Evolutionary conservation across 805 yeast species (phyloP), one percentile per base, ranked within the genome.

Genomic region (Blastobotrys americana): DNA sequence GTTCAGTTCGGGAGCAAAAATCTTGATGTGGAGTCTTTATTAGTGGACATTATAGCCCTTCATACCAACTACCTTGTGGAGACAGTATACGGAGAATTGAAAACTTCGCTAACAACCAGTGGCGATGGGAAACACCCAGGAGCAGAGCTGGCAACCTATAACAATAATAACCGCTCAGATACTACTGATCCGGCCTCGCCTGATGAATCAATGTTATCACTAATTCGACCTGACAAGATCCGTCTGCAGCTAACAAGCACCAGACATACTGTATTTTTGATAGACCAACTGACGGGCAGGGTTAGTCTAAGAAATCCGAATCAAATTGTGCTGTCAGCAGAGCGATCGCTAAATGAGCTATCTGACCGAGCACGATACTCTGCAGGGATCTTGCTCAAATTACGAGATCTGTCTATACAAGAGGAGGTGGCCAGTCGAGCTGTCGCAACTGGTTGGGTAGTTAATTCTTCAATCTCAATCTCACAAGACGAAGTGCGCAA

Each of bases 381-480:
- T 2, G 48, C 64, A 5, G n/a, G 19, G 21, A 60, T 65, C 28
- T 49, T 82, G 33, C 59, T 74, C 23, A 70, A 66, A 33, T 62
- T 82, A 39, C 67, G 79, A 38, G 59, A 77, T 23, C 72, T 75
- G 28, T 69, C 73, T 3, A 69, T 71, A 43, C 67, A 68, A 45
- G 65, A 69, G 37, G 82, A 80, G 46, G 65, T 80, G 22, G 64
- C 74, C 9, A 71, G 76, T 5, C 70, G 80, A 48, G 71, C 85
- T 44, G 67, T 70, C 31, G 81, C 85, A 0, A 74, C 80, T 0
- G 84, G 81, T 22, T 84, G 93, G 93, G 70, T 76, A 4, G 66
- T 69, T n/a, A 76, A 76, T 51, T 76, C 74, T 34, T 70, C 76
- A 34, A 69, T 83, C 39, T 68, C 64, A 25, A 55, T 84, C 22